Evolutionary conservation across 176 grass and related monocot species (phyloP).

Genomic region (Dendrocalamus sinicus): DNA sequence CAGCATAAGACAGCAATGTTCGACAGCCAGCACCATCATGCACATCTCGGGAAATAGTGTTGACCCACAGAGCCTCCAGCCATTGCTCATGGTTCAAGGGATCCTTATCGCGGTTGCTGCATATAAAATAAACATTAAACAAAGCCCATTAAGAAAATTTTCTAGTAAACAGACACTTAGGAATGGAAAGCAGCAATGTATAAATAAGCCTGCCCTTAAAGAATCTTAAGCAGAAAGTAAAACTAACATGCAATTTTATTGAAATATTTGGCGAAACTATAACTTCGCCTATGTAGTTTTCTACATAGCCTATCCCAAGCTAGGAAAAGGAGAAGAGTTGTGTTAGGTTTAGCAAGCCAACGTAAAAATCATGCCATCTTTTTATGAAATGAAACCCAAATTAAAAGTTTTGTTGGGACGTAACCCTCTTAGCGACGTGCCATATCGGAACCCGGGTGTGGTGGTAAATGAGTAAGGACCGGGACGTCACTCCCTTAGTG

Average conservation of each 20-base stretch:
- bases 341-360: no score
- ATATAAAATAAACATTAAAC: conserved; percentile 28
- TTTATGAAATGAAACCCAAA: no score
- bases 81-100: conserved; percentile 83
- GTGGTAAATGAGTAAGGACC: no score
- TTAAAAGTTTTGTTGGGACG: no score
- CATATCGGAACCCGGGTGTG: no score
- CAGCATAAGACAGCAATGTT: not conserved
- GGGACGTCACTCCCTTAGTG: no score
- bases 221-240: not conserved
- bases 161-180: not conserved
- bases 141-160: not conserved
- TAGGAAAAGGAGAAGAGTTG: no score
- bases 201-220: not conserved
- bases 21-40: not conserved
- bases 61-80: conserved; percentile 41
- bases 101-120: conserved; percentile 77
- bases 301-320: no score
- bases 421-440: no score
- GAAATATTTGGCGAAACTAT: conserved; percentile 20
- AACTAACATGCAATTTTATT: conserved; percentile 8
- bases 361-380: no score
- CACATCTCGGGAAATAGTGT: no score
- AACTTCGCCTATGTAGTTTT: no score
- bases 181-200: conserved; percentile 13